Percentiles rank a stretch among this genome's conserved stretches.
phyloP scores from a whole-genome alignment of 352 stramenopile species.

The Pythium utonaiense region DNA sequence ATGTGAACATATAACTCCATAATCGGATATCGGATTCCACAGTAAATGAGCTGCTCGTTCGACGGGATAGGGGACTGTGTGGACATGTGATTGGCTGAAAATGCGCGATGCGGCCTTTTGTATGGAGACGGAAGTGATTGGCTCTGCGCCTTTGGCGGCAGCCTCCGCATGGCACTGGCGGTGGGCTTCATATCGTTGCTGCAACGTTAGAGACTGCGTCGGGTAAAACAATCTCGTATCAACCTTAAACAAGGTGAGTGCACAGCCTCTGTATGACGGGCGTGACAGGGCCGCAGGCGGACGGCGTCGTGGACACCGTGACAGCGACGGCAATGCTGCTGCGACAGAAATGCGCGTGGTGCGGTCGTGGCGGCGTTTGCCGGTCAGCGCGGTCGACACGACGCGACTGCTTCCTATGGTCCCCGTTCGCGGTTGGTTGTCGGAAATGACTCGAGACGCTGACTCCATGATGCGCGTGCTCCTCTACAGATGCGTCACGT shows the following conservation, averaged over 20 bases:
- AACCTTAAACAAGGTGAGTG: conserved; percentile 89
- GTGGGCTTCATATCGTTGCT: conserved; percentile 30
- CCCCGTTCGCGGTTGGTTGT: too few relatives aligned
- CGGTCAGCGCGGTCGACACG: background rate
- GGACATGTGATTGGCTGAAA: conserved; percentile 22
- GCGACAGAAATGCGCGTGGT: too few relatives aligned
- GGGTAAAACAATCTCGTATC: conserved; percentile 73
- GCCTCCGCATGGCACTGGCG: conserved; percentile 15
- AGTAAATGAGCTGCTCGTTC: background rate
- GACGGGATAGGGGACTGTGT: conserved; percentile 7
- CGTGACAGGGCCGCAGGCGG: background rate
- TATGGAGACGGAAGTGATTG: conserved; percentile 73
- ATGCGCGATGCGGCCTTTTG: conserved; percentile 35
- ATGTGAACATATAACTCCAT: conserved; percentile 17
- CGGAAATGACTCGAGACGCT: background rate
- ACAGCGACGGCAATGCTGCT: background rate
- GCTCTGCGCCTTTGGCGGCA: conserved; percentile 56
- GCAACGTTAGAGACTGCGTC: conserved; percentile 72
- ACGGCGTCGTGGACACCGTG: background rate
- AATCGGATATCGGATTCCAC: conserved; percentile 11
- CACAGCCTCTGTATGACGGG: background rate
- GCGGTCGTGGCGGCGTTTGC: background rate
- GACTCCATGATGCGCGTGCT: background rate
- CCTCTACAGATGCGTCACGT: conserved; percentile 94
- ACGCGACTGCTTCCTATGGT: background rate